Conservation (phyloP, 495 filamentous ascomycete genomes). For the Podospora didyma region DNA sequence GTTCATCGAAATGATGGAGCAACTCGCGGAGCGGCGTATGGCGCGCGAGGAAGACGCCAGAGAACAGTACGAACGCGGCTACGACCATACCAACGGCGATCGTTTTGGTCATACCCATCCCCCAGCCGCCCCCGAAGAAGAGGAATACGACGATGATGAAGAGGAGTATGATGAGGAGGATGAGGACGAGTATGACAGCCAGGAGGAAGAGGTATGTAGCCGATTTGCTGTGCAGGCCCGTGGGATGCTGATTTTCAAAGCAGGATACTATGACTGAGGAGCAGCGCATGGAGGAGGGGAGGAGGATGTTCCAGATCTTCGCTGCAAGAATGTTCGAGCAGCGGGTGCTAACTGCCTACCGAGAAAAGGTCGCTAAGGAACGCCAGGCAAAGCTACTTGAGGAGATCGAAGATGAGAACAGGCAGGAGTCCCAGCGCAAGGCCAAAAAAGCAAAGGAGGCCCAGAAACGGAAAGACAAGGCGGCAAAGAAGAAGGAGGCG, state of each 20-base stretch:
- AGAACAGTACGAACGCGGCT: conserved; percentile 61
- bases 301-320: conserved; percentile 99
- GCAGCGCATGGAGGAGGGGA: conserved; percentile 97
- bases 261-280: conserved; percentile 96
- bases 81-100: conserved; percentile 47
- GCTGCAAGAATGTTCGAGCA: conserved; percentile 99
- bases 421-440: conserved; percentile 68
- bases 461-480: conserved; percentile 88
- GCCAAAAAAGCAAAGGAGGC: conserved; percentile 93
- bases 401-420: conserved; percentile 81
- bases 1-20: conserved; percentile 99
- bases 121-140: conserved; percentile 56
- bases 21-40: conserved; percentile 95
- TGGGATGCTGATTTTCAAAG: conserved; percentile 27
- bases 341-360: conserved; percentile 91
- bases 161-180: conserved; percentile 73
- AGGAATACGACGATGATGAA: conserved; percentile 64
- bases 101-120: conserved; percentile 44
- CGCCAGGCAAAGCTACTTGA: conserved; percentile 87
- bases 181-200: conserved; percentile 83
- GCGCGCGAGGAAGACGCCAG: conserved; percentile 89
- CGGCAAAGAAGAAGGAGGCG: conserved; percentile 74
- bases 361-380: conserved; percentile 91
- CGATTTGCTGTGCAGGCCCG: conserved; percentile 2
- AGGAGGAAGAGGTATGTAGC: conserved; percentile 66